Base-by-base conservation (phyloP, 345 rosid genomes). In the Salix caprea region DNA sequence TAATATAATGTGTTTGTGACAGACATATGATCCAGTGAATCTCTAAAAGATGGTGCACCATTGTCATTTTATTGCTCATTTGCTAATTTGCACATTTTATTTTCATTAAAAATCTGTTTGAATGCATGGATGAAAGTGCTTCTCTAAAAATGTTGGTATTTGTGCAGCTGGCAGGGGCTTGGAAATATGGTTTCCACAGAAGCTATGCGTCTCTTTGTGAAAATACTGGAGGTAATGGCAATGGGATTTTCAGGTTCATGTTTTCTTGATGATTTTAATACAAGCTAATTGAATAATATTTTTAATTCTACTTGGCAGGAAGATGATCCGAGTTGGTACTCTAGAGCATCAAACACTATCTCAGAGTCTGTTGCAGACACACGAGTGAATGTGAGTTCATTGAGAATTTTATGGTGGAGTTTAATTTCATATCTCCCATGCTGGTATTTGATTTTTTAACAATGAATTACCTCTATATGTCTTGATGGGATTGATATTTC, bases 171-270 rank as follows among this genome's bases (percentile, higher is more conserved):
- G 99, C 89, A 96, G 84, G 95, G 89, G 70, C 97, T 96, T 18
- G 98, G 93, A 79, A 87, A 88, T 83, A 96, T 96, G 99, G 91
- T 89, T 39, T 80, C 97, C 69, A 84, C 97, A 30, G 99, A 96
- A 88, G 98, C 98, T 54, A 96, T 96, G 99, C 97, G 98, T 71
- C 97, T 96, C 52, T 96, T 96, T 87, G 98, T 94, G 87, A 96
- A 96, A 85, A 91, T 96, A 81, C 82, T 96, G 80, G 99, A 96
- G 99, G 99, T 94, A 76, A 52, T 54, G 37, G 77, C 76, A 71
- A 28, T 79, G 74, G 39, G 21, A 39, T 71, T 68, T 77, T 77
- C 74, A 42, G 64, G 19, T 81, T 79, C 26, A 58, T 52, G 42
- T 56, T 78, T 44, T 71, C 46, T 23, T 70, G 50, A 66, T 79